These are phyloP conservation scores for Moringa oleifera DNA, from an alignment of 345 rosid species.

Conservation along the genomic window DNA sequence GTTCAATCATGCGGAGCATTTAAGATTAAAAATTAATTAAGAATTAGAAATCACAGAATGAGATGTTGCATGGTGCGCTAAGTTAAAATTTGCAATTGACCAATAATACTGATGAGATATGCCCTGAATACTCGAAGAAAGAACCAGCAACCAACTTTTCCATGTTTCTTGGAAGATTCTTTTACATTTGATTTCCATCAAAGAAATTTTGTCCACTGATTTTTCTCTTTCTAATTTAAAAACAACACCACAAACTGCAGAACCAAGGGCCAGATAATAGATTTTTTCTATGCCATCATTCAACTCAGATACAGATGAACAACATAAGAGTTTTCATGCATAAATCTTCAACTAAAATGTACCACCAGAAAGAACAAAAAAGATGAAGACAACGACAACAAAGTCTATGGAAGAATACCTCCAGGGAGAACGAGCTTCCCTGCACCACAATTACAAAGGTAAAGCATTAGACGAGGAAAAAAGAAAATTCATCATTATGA, in stretches of 20 bases:
- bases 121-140: too few species aligned
- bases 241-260: too few species aligned
- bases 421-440: conserved; percentile 81
- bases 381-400: neutral
- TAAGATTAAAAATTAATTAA: neutral
- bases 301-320: conserved; percentile 14
- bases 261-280: conserved; percentile 7
- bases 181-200: neutral
- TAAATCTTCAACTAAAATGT: neutral
- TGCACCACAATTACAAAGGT: conserved; percentile 39
- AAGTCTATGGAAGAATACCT: conserved; percentile 44
- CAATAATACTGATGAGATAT: too few species aligned
- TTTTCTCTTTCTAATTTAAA: neutral
- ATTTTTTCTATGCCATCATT: conserved; percentile 4
- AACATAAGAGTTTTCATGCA: neutral
- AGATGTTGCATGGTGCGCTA: too few species aligned
- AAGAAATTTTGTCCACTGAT: neutral
- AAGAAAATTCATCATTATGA: conserved; percentile 7
- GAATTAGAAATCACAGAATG: neutral
- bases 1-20: too few species aligned
- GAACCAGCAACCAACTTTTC: too few species aligned
- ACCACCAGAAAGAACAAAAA: conserved; percentile 13
- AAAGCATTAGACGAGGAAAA: conserved; percentile 16
- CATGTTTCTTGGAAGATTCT: too few species aligned
- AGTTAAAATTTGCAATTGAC: too few species aligned